phyloP scores from a whole-genome alignment of 2,329 filamentous ascomycete species.

The Fusarium neocosmosporiellum region DNA sequence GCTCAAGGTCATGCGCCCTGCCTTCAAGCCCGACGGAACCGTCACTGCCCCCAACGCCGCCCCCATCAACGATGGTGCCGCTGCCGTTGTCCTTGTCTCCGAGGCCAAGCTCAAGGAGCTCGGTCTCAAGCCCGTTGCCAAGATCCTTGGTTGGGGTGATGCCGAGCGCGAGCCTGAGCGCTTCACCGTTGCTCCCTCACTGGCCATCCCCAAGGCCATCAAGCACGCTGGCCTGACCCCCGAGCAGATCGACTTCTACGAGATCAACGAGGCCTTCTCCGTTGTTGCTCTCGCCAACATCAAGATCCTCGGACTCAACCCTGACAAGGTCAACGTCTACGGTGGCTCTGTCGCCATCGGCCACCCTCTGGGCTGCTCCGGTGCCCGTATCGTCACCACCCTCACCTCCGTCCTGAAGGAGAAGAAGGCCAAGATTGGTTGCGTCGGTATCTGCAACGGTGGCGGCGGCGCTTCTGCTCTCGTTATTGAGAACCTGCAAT shows the following conservation, averaged over 20 bases:
- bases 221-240: slow-evolving; percentile 89
- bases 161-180: slow-evolving; percentile 91
- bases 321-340: slow-evolving; percentile 93
- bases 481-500: slow-evolving; percentile 82
- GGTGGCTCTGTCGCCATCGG: slow-evolving; percentile 96
- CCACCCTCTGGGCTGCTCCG: slow-evolving; percentile 93
- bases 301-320: slow-evolving; percentile 83
- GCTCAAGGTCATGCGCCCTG: slow-evolving; percentile 85
- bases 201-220: slow-evolving; percentile 97
- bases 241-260: slow-evolving; percentile 88
- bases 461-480: slow-evolving; percentile 95
- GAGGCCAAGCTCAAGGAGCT: slow-evolving; percentile 95
- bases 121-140: slow-evolving; percentile 89
- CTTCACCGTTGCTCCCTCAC: slow-evolving; percentile 93
- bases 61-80: slow-evolving; percentile 93
- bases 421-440: slow-evolving; percentile 93
- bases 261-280: slow-evolving; percentile 99
- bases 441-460: slow-evolving; percentile 96
- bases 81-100: slow-evolving; percentile 91
- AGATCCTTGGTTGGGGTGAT: slow-evolving; percentile 98
- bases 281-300: slow-evolving; percentile 97
- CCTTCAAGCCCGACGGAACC: slow-evolving; percentile 85
- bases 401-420: slow-evolving; percentile 88
- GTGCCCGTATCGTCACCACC: slow-evolving; percentile 92
- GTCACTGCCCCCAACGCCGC: slow-evolving; percentile 97